Evolutionary conservation across 352 stramenopile genomes (phyloP), one percentile per base, ranked within the genome.

Genomic region (Globisporangium emineosum): DNA sequence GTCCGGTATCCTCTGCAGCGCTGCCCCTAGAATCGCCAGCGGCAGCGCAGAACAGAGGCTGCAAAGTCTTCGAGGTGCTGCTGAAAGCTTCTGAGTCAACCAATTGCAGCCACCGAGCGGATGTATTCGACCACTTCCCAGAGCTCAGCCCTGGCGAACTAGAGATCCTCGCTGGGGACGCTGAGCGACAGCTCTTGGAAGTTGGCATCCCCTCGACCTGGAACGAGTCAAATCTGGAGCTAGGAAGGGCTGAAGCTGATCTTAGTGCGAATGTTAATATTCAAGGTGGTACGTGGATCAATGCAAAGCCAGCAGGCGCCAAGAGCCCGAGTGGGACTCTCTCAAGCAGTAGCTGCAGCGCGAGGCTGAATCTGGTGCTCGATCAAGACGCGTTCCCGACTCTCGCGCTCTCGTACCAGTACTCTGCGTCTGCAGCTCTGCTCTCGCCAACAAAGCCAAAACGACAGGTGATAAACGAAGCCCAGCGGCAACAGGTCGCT

Each of bases 1-100:
- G 76, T 40, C 76, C 76, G 9, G 66, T 77, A 3, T 81, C 76
- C 5, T 81, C 73, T 1, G 66, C 62, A 21, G 77, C 73, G 25
- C 45, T 70, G 4, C 65, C 65, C 21, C 56, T 4, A 35, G 33
- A 29, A 29, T 54, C 49, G 3, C 23, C 57, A 5, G 15, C 15
- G n/a, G 13, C 23, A 33, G 29, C 33, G 8, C 62, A 57, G 17
- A 43, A 30, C 3, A n/a, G 19, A 17, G 35, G 17, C 42, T 69
- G 50, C 57, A 51, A 25, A 1, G 23, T 49, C 2, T 60, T 40
- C 30, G 23, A 65, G 15, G 23, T 57, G 29, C 12, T 57, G 27
- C 25, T 69, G 45, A 37, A n/a, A 21, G 23, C 62, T n/a, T 9
- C 15, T 27, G 19, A 56, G 29, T 21, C 25, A 21, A 43, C 21